Conservation (phyloP, 371 early-diverging fungal species). For the Mucor racemosus region DNA sequence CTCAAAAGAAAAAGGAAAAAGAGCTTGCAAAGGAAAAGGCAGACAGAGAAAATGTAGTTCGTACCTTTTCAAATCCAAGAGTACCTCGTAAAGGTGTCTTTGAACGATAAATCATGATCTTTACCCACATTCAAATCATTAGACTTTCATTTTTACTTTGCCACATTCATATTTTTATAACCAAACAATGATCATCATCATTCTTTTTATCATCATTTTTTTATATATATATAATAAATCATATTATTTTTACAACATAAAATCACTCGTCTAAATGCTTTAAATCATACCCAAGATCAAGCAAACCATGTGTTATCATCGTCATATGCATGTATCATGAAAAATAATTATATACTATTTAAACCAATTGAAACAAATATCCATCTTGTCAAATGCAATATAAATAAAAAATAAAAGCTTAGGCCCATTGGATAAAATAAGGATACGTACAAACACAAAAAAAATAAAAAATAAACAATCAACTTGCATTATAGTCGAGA, state of each 20-base stretch:
- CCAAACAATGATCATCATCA: neutral
- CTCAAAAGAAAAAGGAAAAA: conserved; percentile 9
- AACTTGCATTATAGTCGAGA: no score
- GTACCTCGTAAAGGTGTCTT: neutral
- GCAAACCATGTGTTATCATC: neutral
- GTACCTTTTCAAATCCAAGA: conserved; percentile 10
- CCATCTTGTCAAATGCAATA: neutral
- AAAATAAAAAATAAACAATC: neutral
- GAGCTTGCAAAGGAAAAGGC: conserved; percentile 8
- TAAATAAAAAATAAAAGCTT: neutral
- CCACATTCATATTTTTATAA: neutral
- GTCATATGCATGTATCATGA: no score
- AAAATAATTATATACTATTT: neutral
- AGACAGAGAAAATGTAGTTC: neutral
- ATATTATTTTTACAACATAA: neutral
- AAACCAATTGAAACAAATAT: neutral
- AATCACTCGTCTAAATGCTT: neutral
- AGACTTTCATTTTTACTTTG: neutral
- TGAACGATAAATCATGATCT: neutral
- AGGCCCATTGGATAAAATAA: neutral
- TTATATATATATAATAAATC: neutral
- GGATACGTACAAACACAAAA: neutral
- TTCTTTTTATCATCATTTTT: neutral
- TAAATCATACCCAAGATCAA: no score
- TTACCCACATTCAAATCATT: no score